These are phyloP conservation scores for Penicillium alfredii DNA, from an alignment of 495 filamentous ascomycete species.

Conservation along the genomic window DNA sequence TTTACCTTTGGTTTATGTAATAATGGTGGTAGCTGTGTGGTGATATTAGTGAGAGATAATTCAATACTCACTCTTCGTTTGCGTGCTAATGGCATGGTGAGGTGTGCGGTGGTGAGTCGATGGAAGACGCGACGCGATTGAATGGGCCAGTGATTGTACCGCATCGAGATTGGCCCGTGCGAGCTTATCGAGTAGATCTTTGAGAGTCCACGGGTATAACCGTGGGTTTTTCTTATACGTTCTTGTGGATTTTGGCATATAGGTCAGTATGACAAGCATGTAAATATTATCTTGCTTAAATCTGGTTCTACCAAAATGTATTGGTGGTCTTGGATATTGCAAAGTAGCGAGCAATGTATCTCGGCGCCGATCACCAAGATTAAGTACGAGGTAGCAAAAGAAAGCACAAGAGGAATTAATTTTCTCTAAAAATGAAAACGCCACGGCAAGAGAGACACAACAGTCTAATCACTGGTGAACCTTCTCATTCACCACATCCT, in stretches of 20 bases:
- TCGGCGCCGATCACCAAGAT: too few species aligned
- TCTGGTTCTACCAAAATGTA: too few species aligned
- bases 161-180: slow-evolving; percentile 21
- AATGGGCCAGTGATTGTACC: slow-evolving; percentile 16
- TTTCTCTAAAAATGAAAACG: slow-evolving; percentile 20
- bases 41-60: neutral
- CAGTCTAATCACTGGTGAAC: slow-evolving; percentile 20
- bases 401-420: slow-evolving; percentile 18
- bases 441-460: slow-evolving; percentile 10
- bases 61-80: slow-evolving; percentile 35
- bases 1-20: slow-evolving; percentile 6
- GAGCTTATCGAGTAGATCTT: neutral
- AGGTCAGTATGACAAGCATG: too few species aligned
- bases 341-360: too few species aligned
- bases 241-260: too few species aligned
- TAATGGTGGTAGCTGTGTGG: neutral
- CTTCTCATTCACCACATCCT: slow-evolving; percentile 53
- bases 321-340: too few species aligned
- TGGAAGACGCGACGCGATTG: slow-evolving; percentile 15
- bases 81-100: slow-evolving; percentile 30
- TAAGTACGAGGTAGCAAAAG: neutral
- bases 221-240: too few species aligned
- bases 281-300: too few species aligned
- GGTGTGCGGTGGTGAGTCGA: neutral
- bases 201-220: too few species aligned